phyloP scores from a whole-genome alignment of 1,139 yeast species.

The Wickerhamomyces sp. region DNA sequence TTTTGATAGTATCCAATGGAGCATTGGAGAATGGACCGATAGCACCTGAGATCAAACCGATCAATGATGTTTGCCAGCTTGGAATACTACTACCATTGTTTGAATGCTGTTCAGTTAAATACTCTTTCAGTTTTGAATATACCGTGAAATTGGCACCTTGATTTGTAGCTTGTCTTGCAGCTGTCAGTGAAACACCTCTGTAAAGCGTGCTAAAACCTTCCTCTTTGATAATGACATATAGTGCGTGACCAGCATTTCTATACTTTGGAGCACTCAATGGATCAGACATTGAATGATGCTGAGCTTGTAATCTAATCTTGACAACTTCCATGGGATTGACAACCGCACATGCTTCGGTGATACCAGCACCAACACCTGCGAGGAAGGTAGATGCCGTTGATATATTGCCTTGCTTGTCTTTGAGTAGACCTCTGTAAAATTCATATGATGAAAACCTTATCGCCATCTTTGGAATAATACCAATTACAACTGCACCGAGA shows the following conservation, averaged over 20 bases:
- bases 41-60: slow-evolving; percentile 93
- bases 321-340: slow-evolving; percentile 98
- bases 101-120: slow-evolving; percentile 61
- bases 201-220: slow-evolving; percentile 88
- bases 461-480: slow-evolving; percentile 98
- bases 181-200: slow-evolving; percentile 93
- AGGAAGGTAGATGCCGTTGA: slow-evolving; percentile 69
- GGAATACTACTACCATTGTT: slow-evolving; percentile 51
- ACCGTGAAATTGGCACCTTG: slow-evolving; percentile 98
- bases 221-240: slow-evolving; percentile 76
- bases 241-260: slow-evolving; percentile 90
- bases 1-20: slow-evolving; percentile 94
- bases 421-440: slow-evolving; percentile 68
- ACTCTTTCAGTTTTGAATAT: slow-evolving; percentile 77
- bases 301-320: slow-evolving; percentile 94
- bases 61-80: slow-evolving; percentile 87
- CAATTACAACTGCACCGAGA: slow-evolving; percentile 93
- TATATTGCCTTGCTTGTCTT: slow-evolving; percentile 59
- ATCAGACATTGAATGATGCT: slow-evolving; percentile 83
- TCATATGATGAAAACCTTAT: slow-evolving; percentile 93
- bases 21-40: slow-evolving; percentile 97
- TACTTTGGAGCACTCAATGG: slow-evolving; percentile 68
- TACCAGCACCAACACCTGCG: slow-evolving; percentile 97
- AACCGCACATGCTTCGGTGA: slow-evolving; percentile 90
- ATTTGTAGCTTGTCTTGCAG: slow-evolving; percentile 96